Percentiles rank a stretch among this genome's conserved stretches.
phyloP scores from a whole-genome alignment of 2,329 filamentous ascomycete species.

The Fusarium odoratissimum region DNA sequence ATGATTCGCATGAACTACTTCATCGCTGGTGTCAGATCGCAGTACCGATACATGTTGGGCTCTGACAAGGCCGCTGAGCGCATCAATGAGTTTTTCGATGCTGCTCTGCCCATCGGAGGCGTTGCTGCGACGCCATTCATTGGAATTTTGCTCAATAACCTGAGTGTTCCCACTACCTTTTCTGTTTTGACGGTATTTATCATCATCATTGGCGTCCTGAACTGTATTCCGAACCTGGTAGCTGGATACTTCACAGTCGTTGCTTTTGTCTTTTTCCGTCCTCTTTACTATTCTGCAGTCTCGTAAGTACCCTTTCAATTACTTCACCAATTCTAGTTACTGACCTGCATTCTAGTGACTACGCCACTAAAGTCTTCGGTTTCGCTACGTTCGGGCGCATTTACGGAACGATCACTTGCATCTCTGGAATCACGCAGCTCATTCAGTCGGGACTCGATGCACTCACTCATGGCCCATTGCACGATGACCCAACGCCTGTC shows the following conservation, averaged over 20 bases:
- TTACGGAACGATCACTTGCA: conserved; percentile 79
- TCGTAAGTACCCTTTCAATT: conserved; percentile 56
- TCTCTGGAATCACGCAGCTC: conserved; percentile 79
- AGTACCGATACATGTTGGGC: conserved; percentile 76
- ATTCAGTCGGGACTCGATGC: conserved; percentile 76
- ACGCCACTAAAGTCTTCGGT: conserved; percentile 83
- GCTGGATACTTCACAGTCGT: conserved; percentile 74
- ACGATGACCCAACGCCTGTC: conserved; percentile 17
- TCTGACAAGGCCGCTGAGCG: conserved; percentile 54
- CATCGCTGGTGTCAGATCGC: conserved; percentile 75
- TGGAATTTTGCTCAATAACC: conserved; percentile 74
- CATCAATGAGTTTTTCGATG: conserved; percentile 58
- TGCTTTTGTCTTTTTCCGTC: conserved; percentile 77
- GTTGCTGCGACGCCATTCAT: conserved; percentile 78
- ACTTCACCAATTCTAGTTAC: fast-evolving
- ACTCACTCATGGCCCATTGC: conserved; percentile 59
- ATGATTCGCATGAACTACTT: conserved; percentile 77
- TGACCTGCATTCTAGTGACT: conserved; percentile 60
- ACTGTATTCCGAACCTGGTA: conserved; percentile 71
- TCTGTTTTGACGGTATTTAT: conserved; percentile 68
- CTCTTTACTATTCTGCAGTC: conserved; percentile 81
- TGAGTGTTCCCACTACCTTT: conserved; percentile 71
- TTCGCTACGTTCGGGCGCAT: conserved; percentile 85
- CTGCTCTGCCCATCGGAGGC: conserved; percentile 73
- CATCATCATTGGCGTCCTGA: conserved; percentile 69